Evolutionary conservation across 257 asterid genomes (phyloP).

Genomic region (Striga asiatica): DNA sequence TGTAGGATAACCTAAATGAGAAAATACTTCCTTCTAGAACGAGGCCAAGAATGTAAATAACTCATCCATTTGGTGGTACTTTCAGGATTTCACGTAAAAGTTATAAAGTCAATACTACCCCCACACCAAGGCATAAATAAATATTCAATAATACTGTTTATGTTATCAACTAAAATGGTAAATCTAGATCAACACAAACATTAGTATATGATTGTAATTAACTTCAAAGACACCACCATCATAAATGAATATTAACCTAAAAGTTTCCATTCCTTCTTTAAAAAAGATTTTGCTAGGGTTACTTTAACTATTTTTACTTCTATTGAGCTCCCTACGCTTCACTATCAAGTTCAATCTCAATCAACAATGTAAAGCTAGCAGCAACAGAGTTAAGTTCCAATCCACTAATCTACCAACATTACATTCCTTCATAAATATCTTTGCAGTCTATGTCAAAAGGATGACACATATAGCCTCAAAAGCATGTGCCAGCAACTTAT

Average conservation of each 20-base stretch:
- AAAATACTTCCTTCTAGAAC: constrained; percentile 14
- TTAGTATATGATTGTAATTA: neutral
- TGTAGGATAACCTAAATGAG: constrained; percentile 14
- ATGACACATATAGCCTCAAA: constrained; percentile 4
- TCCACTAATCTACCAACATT: neutral
- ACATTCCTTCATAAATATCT: neutral
- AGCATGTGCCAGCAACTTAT: constrained; percentile 1
- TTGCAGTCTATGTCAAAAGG: neutral
- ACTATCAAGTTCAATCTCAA: no score
- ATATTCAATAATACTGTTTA: neutral
- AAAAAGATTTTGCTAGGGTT: constrained; percentile 4
- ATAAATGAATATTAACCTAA: neutral
- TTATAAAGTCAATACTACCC: constrained; percentile 16
- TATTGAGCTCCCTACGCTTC: neutral
- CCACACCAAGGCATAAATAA: constrained; percentile 11
- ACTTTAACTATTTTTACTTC: neutral
- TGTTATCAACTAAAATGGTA: neutral
- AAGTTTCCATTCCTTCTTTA: neutral
- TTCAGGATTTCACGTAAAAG: constrained; percentile 6
- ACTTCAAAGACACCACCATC: neutral
- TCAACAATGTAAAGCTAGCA: neutral
- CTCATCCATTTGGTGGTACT: constrained; percentile 1
- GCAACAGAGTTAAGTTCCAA: neutral
- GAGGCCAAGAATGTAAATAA: constrained; percentile 5
- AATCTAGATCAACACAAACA: neutral